Evolutionary conservation across 106 monocot genomes (phyloP), one percentile per base, ranked within the genome.

Genomic region (Acorus calamus): DNA sequence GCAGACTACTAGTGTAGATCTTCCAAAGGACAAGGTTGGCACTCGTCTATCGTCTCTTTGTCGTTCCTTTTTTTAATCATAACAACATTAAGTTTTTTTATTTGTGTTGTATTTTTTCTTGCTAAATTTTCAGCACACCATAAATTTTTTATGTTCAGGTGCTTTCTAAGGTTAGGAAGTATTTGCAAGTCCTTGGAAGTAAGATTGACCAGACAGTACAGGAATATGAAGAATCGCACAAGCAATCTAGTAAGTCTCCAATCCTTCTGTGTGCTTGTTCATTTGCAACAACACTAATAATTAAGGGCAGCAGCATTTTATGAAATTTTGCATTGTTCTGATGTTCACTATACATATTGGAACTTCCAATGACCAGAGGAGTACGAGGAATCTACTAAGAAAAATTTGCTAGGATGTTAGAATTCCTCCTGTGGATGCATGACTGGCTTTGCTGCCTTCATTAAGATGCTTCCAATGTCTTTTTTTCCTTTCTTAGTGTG

Each of bases 1-100:
- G 71, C 96, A 98, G 55, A 92, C 80, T 72, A 98, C 96, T 6
- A 98, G 96, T 71, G 71, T 88, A 74, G 83, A 78, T 64, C 88
- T 98, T 60, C 96, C 96, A 12, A 98, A 87, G 66, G 96, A 98
- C 68, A 98, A 98, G 96, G 96, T 98, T 72, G 9, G 48, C 55
- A 13, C 14, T 55, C 43, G n/a, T 8, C 47, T 61, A n/a, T 57
- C 4, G 4, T 58, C 9, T 11, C 44, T 61, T 55, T 46, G 44
- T 7, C n/a, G 42, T 11, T 7, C 46, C 7, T 14, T 58, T 45
- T 3, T 53, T 56, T 56, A 61, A 6, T 3, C 28, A 43, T 47
- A 14, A 3, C 8, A 13, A 6, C 4, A n/a, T 64, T n/a, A 6
- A 10, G 11, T 49, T 66, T 60, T 74, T 60, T 42, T 52, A 42